A percentile compares a stretch with the other conserved stretches of the same genome.
phyloP scores from a whole-genome alignment of 768 basidiomycete species.

The Vishniacozyma victoriae region DNA sequence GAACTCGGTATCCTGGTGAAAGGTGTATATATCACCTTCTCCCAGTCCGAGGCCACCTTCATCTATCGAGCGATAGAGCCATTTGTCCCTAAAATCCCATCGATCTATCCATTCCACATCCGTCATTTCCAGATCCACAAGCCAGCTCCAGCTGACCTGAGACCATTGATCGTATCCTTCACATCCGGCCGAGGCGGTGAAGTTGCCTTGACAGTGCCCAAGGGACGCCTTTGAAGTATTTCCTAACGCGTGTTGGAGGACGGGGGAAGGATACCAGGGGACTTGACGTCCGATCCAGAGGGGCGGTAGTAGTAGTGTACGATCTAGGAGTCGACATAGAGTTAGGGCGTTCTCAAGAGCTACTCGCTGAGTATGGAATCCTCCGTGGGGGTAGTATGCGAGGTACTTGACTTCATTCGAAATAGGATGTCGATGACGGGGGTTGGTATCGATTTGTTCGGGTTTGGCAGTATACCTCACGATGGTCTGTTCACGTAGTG shows the following conservation, averaged over 20 bases:
- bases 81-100: constrained; percentile 54
- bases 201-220: constrained; percentile 9
- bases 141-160: constrained; percentile 63
- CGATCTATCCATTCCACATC: constrained; percentile 44
- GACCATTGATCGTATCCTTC: constrained; percentile 59
- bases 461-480: too few species aligned
- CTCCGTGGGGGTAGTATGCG: constrained; percentile 74
- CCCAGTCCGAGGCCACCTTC: constrained; percentile 28
- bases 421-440: neutral
- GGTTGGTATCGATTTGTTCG: constrained; percentile 6
- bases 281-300: constrained; percentile 62
- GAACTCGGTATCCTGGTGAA: too few species aligned
- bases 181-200: constrained; percentile 52
- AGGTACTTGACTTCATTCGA: constrained; percentile 50
- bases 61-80: constrained; percentile 51
- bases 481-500: too few species aligned
- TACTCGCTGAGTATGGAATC: constrained; percentile 80
- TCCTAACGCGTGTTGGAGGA: constrained; percentile 52
- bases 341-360: constrained; percentile 76
- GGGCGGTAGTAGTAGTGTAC: constrained; percentile 74
- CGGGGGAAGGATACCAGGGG: constrained; percentile 61
- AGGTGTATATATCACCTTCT: constrained; percentile 50
- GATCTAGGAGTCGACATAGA: constrained; percentile 63
- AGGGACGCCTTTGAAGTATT: constrained; percentile 49
- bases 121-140: constrained; percentile 54